Conservation (phyloP, 2,329 filamentous ascomycete species). For the Scedosporium dehoogii region DNA sequence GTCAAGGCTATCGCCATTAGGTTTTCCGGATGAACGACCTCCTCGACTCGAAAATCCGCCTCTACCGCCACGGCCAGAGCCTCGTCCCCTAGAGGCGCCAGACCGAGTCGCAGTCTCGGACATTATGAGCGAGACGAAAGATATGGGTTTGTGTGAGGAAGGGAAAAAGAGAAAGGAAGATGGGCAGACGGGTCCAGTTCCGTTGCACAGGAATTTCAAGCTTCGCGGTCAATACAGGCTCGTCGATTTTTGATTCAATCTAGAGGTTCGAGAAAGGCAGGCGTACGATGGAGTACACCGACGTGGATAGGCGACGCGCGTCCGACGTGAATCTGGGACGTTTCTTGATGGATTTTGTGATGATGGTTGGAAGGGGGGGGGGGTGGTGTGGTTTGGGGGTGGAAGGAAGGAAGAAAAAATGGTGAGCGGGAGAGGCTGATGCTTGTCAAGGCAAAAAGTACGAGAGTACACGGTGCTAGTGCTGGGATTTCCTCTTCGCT, state of each 20-base stretch:
- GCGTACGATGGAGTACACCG: constrained; percentile 3
- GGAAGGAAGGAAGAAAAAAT: constrained; percentile 2
- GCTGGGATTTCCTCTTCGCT: not conserved
- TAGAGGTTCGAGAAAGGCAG: not conserved
- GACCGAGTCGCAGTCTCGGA: constrained; percentile 87
- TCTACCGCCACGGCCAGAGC: constrained; percentile 77
- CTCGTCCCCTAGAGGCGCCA: constrained; percentile 78
- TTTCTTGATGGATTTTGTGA: constrained; percentile 2
- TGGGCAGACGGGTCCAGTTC: constrained; percentile 5
- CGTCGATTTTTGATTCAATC: not conserved
- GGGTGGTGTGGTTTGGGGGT: constrained; percentile 17
- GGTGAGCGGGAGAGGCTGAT: constrained; percentile 10
- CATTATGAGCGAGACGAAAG: constrained; percentile 48
- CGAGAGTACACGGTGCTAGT: constrained; percentile 5
- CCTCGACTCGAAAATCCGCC: constrained; percentile 64
- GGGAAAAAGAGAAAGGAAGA: constrained; percentile 4
- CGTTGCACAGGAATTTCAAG: not conserved
- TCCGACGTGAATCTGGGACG: constrained; percentile 1
- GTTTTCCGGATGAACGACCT: constrained; percentile 52
- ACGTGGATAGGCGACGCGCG: constrained; percentile 1
- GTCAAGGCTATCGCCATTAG: constrained; percentile 65
- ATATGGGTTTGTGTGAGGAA: constrained; percentile 6
- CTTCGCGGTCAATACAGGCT: constrained; percentile 3
- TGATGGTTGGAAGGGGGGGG: constrained; percentile 14
- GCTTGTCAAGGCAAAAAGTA: constrained; percentile 7